These are phyloP conservation scores for Mucor racemosus DNA, from an alignment of 371 early-diverging fungal genomes.

Conservation along the genomic window DNA sequence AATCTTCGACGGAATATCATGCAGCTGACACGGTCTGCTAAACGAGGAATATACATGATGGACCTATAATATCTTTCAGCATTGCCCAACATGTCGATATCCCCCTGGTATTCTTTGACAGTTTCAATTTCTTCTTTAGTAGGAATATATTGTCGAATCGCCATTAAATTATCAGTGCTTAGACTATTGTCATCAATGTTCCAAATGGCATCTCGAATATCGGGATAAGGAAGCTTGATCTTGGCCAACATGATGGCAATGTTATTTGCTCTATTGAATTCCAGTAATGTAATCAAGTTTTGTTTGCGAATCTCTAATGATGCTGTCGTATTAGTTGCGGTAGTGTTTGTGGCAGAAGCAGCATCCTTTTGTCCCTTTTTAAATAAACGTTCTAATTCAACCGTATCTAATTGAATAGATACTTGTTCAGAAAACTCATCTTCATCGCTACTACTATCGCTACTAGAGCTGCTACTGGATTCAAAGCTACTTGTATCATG, in stretches of 20 bases:
- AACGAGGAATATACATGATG: conserved; percentile 74
- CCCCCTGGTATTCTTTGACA: conserved; percentile 70
- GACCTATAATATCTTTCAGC: conserved; percentile 70
- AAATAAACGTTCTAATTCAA: conserved; percentile 46
- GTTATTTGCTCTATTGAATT: conserved; percentile 67
- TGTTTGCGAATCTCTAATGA: conserved; percentile 33
- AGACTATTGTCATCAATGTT: conserved; percentile 67
- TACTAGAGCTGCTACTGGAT: conserved; percentile 18
- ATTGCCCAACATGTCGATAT: conserved; percentile 64
- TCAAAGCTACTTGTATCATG: conserved; percentile 27
- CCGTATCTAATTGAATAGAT: conserved; percentile 36
- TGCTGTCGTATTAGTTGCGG: not conserved
- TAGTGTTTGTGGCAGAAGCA: not conserved
- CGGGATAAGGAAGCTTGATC: conserved; percentile 67
- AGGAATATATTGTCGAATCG: conserved; percentile 66
- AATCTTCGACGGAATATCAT: conserved; percentile 79
- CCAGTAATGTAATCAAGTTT: conserved; percentile 57
- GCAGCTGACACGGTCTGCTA: conserved; percentile 69
- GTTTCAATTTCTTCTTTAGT: conserved; percentile 70
- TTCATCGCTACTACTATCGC: conserved; percentile 31
- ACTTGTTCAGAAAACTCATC: not conserved
- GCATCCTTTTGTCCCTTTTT: conserved; percentile 28
- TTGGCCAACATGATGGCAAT: conserved; percentile 75
- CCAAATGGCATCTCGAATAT: conserved; percentile 71
- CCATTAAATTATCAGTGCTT: conserved; percentile 59